Percentiles rank a stretch among this genome's conserved stretches.
These are phyloP conservation scores for Xylaria sp. DNA, from an alignment of 2,329 filamentous ascomycete genomes.

Conservation along the genomic window DNA sequence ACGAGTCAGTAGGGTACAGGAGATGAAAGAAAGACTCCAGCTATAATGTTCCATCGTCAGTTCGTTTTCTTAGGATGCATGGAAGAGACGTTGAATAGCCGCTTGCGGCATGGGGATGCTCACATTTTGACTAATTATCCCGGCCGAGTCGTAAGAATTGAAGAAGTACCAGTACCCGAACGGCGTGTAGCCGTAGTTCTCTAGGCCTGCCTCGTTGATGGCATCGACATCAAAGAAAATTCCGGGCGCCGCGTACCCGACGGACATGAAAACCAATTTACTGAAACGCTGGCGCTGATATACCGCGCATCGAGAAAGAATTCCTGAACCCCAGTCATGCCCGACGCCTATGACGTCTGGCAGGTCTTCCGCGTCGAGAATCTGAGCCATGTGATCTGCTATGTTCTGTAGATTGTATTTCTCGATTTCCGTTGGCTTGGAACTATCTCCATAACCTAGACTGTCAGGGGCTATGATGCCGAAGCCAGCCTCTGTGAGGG, in stretches of 20 bases:
- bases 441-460: slow-evolving; percentile 20
- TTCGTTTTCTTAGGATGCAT: background rate
- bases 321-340: slow-evolving; percentile 14
- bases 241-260: background rate
- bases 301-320: slow-evolving; percentile 12
- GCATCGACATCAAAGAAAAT: slow-evolving; percentile 10
- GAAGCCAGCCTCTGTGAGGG: slow-evolving; percentile 11
- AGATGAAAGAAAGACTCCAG: slow-evolving; percentile 18
- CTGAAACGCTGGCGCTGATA: slow-evolving; percentile 9
- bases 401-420: slow-evolving; percentile 15
- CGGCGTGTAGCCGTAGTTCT: slow-evolving; percentile 8
- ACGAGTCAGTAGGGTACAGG: background rate
- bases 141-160: slow-evolving; percentile 7
- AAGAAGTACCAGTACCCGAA: slow-evolving; percentile 24
- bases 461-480: slow-evolving; percentile 20
- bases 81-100: background rate
- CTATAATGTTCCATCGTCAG: background rate
- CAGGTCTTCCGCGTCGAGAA: slow-evolving; percentile 15
- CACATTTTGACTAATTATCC: slow-evolving; percentile 9
- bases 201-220: background rate
- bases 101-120: background rate
- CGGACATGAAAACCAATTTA: slow-evolving; percentile 11
- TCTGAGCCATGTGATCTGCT: slow-evolving; percentile 14
- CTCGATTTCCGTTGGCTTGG: slow-evolving; percentile 12
- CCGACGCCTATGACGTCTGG: slow-evolving; percentile 10